These are phyloP conservation scores for Aspergillus jensenii DNA, from an alignment of 2,329 filamentous ascomycete species.

Conservation along the genomic window DNA sequence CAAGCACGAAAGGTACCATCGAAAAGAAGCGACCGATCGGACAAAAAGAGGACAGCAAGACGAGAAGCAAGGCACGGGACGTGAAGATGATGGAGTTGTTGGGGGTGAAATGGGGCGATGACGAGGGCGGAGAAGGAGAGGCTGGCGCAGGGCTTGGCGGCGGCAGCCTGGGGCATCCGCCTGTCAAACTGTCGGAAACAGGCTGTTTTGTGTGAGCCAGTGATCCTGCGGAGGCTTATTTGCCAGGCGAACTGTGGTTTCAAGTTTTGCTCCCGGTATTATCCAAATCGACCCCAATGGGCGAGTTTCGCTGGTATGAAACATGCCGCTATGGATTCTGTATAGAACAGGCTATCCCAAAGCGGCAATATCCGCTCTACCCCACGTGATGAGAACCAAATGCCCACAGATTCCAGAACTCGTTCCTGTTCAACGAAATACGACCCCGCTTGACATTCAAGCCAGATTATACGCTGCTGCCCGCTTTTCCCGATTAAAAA, in stretches of 20 bases:
- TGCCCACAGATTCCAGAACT: not conserved
- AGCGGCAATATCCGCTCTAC: not conserved
- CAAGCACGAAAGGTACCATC: not conserved
- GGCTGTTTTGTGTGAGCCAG: not conserved
- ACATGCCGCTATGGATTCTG: not conserved
- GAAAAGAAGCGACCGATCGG: not conserved
- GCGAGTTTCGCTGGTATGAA: not conserved
- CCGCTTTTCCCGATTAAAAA: not conserved
- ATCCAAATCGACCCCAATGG: not conserved
- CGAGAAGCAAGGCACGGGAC: not conserved
- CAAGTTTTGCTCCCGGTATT: not conserved
- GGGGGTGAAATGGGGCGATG: conserved; percentile 25
- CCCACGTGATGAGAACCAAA: conserved; percentile 5
- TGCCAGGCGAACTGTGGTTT: not conserved
- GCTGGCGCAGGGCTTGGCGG: not conserved
- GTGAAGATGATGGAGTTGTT: not conserved
- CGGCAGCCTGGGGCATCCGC: conserved; percentile 24
- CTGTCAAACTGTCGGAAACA: not conserved
- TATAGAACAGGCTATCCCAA: conserved; percentile 2
- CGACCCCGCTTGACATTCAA: not conserved
- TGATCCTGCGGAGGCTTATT: not conserved
- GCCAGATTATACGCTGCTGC: not conserved
- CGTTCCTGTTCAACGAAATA: not conserved
- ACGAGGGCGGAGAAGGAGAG: conserved; percentile 31
- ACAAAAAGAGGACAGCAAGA: conserved; percentile 1